Conservation (phyloP, 805 yeast species). For the Barnettozyma siamensis region DNA sequence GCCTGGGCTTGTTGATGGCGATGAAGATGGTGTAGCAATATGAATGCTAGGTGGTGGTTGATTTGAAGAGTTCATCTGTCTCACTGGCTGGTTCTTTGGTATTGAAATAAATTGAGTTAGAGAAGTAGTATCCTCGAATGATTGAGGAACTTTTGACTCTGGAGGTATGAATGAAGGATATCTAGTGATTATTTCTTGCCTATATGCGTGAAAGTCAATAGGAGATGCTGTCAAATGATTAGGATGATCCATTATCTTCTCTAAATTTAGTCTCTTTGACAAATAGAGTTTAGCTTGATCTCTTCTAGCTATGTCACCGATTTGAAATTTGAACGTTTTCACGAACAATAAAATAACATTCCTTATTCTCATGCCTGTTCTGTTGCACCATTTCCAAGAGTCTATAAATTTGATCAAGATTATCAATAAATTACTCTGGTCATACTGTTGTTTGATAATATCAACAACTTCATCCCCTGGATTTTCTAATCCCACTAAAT, state of each 20-base stretch:
- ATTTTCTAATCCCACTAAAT: slow-evolving; percentile 8
- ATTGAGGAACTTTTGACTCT: slow-evolving; percentile 38
- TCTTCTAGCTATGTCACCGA: slow-evolving; percentile 50
- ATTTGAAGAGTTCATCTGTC: slow-evolving; percentile 30
- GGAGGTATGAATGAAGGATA: slow-evolving; percentile 68
- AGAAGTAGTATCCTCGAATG: slow-evolving; percentile 45
- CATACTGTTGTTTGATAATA: slow-evolving; percentile 15
- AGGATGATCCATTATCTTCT: slow-evolving; percentile 23
- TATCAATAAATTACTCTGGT: slow-evolving; percentile 35
- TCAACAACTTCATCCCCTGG: slow-evolving; percentile 4
- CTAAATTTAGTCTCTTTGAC: slow-evolving; percentile 32
- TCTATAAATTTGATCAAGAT: slow-evolving; percentile 48
- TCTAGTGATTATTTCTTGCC: slow-evolving; percentile 66
- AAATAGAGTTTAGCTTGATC: slow-evolving; percentile 42
- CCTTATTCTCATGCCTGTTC: slow-evolving; percentile 43
- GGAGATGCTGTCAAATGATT: slow-evolving; percentile 58
- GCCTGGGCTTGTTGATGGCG: slow-evolving; percentile 60
- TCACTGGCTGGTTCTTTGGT: slow-evolving; percentile 47
- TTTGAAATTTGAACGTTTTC: slow-evolving; percentile 48
- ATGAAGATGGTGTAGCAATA: slow-evolving; percentile 84
- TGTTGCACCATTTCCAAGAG: slow-evolving; percentile 57
- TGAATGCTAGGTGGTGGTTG: slow-evolving; percentile 55
- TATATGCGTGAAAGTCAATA: slow-evolving; percentile 74
- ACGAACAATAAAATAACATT: slow-evolving; percentile 48
- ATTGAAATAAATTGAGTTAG: slow-evolving; percentile 54